Conservation (phyloP, 2,329 filamentous ascomycete species). For the Pyrenochaeta sp. region DNA sequence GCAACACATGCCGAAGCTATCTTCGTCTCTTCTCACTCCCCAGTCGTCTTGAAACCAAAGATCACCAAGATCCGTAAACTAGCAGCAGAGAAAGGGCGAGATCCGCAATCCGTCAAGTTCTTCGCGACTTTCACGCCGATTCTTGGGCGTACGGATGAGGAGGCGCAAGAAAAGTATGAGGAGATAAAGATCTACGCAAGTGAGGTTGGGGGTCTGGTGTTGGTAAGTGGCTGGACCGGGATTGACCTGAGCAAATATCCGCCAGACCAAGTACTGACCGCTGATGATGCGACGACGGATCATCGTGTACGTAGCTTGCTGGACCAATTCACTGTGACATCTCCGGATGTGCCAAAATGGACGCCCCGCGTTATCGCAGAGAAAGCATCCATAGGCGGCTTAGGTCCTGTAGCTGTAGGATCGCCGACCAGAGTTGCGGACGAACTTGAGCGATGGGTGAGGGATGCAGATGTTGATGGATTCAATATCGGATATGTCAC, state of each 20-base stretch:
- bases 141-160: conserved; percentile 49
- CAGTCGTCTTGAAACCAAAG: conserved; percentile 59
- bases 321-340: conserved; percentile 45
- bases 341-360: conserved; percentile 37
- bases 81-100: conserved; percentile 61
- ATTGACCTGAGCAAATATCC: conserved; percentile 67
- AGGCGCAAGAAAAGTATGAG: conserved; percentile 62
- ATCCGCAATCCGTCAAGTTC: conserved; percentile 66
- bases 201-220: conserved; percentile 62
- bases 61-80: conserved; percentile 63
- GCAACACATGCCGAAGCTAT: conserved; percentile 68
- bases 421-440: conserved; percentile 54
- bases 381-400: conserved; percentile 70
- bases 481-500: conserved; percentile 53
- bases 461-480: conserved; percentile 52
- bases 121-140: conserved; percentile 50
- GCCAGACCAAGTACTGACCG: conserved; percentile 65
- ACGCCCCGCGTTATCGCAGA: conserved; percentile 42
- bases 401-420: conserved; percentile 27
- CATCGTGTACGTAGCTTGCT: conserved; percentile 46
- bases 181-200: conserved; percentile 63
- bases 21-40: conserved; percentile 65
- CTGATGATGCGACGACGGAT: conserved; percentile 63
- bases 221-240: conserved; percentile 67
- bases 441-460: conserved; percentile 56